Conservation (phyloP, 768 basidiomycete genomes). For the Dioszegia crocea region DNA sequence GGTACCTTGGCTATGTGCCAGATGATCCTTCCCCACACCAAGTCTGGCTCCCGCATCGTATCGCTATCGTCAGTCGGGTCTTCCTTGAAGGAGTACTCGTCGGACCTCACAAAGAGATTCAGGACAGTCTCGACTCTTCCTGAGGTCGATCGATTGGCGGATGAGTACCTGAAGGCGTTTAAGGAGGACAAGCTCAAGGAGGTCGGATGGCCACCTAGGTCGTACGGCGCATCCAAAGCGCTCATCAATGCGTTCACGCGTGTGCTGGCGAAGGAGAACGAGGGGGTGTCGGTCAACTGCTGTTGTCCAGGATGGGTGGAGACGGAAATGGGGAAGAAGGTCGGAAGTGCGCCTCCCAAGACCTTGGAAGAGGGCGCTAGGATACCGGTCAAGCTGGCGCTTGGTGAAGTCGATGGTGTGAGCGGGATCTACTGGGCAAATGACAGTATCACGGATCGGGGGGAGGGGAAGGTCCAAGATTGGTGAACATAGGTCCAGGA, state of each 20-base stretch:
- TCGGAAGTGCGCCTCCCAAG: conserved; percentile 3
- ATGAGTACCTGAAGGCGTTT: neutral
- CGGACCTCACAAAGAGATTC: neutral
- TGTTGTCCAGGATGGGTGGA: conserved; percentile 11
- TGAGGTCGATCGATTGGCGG: neutral
- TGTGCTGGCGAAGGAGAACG: conserved; percentile 1
- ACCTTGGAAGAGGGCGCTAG: conserved; percentile 4
- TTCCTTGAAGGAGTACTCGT: neutral
- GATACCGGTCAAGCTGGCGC: conserved; percentile 7
- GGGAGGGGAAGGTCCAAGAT: conserved; percentile 3
- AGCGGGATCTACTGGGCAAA: conserved; percentile 8
- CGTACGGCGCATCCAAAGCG: conserved; percentile 7
- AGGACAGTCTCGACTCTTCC: neutral
- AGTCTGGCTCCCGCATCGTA: neutral
- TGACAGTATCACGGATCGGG: conserved; percentile 1
- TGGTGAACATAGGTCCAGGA: neutral
- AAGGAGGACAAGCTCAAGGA: neutral
- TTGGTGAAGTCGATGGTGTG: neutral
- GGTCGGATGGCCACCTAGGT: neutral
- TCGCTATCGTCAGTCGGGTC: conserved; percentile 5
- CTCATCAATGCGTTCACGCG: conserved; percentile 10
- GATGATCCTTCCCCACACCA: neutral
- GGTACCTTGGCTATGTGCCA: neutral
- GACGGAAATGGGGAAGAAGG: conserved; percentile 5
- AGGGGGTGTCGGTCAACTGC: neutral